phyloP scores from a whole-genome alignment of 2,329 filamentous ascomycete species.

The Phaeoacremonium minimum region DNA sequence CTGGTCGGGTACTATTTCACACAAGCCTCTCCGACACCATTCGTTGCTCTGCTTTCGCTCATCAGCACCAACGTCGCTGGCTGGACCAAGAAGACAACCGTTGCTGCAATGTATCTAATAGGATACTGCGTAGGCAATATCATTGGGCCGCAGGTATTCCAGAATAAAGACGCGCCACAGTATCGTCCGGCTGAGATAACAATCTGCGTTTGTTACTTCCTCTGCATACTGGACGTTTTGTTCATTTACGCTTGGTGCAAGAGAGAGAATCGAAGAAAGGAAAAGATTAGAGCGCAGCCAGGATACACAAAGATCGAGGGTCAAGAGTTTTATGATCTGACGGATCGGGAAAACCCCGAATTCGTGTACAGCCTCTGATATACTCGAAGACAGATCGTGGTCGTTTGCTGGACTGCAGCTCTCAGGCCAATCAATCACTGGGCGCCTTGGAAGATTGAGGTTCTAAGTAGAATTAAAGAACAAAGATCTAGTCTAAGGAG shows the following conservation, averaged over 20 bases:
- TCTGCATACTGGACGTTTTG: slow-evolving; percentile 47
- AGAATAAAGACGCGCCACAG: slow-evolving; percentile 48
- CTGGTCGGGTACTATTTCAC: slow-evolving; percentile 65
- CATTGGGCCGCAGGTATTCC: slow-evolving; percentile 50
- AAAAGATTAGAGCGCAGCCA: slow-evolving; percentile 39
- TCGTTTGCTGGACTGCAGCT: too few relatives aligned
- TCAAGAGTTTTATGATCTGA: slow-evolving; percentile 64
- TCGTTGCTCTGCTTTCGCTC: slow-evolving; percentile 59
- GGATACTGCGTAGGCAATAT: slow-evolving; percentile 51
- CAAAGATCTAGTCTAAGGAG: too few relatives aligned
- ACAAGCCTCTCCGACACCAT: slow-evolving; percentile 53
- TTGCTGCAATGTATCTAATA: slow-evolving; percentile 48
- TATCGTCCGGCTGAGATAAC: slow-evolving; percentile 62
- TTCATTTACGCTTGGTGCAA: slow-evolving; percentile 63
- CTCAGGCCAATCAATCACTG: too few relatives aligned
- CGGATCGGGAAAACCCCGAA: slow-evolving; percentile 61
- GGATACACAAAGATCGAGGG: slow-evolving; percentile 60
- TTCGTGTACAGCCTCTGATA: slow-evolving; percentile 59
- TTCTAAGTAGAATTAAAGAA: too few relatives aligned
- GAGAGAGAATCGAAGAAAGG: slow-evolving; percentile 56
- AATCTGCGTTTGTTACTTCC: slow-evolving; percentile 54
- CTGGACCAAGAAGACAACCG: slow-evolving; percentile 56
- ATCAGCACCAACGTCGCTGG: slow-evolving; percentile 57
- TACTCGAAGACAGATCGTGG: too few relatives aligned
- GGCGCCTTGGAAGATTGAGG: too few relatives aligned